Evolutionary conservation across 176 grass and related monocot genomes (phyloP).

Genomic region (Oryza longistaminata): DNA sequence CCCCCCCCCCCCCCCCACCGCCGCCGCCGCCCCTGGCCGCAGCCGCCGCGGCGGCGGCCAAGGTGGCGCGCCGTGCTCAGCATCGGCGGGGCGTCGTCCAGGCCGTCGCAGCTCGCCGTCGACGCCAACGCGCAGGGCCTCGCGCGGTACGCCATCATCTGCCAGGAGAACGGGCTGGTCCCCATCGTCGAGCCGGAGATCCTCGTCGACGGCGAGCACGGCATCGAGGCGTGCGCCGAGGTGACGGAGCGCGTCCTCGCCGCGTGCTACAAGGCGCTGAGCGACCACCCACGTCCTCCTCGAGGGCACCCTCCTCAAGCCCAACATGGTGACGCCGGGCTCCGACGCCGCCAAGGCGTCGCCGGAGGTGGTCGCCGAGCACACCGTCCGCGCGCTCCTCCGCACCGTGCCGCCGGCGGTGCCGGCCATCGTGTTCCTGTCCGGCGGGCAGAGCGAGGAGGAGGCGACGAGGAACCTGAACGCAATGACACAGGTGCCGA

Average conservation of each 20-base stretch:
- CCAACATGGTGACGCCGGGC: slow-evolving; percentile 68
- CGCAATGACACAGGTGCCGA: slow-evolving; percentile 61
- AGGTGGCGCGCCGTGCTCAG: slow-evolving; percentile 68
- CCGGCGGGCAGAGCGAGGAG: slow-evolving; percentile 69
- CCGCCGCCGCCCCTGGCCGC: slow-evolving; percentile 13
- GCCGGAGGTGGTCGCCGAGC: slow-evolving; percentile 56
- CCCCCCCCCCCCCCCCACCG: slow-evolving; percentile 15
- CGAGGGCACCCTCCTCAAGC: slow-evolving; percentile 54
- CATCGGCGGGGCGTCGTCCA: slow-evolving; percentile 31
- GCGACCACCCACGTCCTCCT: slow-evolving; percentile 57
- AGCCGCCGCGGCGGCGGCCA: slow-evolving; percentile 34
- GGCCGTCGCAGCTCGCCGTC: slow-evolving; percentile 51
- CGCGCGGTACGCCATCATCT: slow-evolving; percentile 59
- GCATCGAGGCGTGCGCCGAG: slow-evolving; percentile 45
- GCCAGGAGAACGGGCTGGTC: slow-evolving; percentile 65
- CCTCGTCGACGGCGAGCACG: slow-evolving; percentile 54
- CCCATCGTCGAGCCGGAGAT: slow-evolving; percentile 67
- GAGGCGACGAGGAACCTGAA: slow-evolving; percentile 67
- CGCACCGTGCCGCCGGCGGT: slow-evolving; percentile 60
- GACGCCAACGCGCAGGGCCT: slow-evolving; percentile 47
- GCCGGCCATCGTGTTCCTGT: slow-evolving; percentile 64
- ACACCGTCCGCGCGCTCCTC: slow-evolving; percentile 54
- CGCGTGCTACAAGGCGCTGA: slow-evolving; percentile 57
- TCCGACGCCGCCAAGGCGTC: slow-evolving; percentile 50
- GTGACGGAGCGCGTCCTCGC: slow-evolving; percentile 53